phyloP scores from a whole-genome alignment of 345 rosid genomes.

The Corymbia maculata region DNA sequence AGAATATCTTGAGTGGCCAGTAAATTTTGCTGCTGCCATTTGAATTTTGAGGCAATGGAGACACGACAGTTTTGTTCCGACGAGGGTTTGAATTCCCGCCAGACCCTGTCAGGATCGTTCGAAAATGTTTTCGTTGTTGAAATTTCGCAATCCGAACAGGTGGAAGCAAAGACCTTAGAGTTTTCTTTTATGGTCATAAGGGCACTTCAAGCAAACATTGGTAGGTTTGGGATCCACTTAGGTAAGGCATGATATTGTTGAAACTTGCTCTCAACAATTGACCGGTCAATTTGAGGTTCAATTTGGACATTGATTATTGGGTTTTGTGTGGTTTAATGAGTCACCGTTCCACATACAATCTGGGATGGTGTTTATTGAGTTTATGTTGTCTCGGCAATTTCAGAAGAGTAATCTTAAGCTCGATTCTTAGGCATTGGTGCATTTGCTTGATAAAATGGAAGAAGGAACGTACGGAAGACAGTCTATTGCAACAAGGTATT shows the following conservation, averaged over 20 bases:
- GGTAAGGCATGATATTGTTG: background rate
- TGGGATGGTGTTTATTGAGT: background rate
- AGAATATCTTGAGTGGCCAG: background rate
- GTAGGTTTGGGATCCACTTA: background rate
- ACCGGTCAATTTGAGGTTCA: background rate
- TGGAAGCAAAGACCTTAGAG: background rate
- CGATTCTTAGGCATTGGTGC: background rate
- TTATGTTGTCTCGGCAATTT: no score
- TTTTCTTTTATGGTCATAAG: background rate
- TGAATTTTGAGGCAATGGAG: background rate
- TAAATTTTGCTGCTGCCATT: background rate
- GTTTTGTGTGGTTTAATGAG: background rate
- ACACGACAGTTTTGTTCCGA: background rate
- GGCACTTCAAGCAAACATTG: background rate
- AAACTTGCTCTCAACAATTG: fast-evolving
- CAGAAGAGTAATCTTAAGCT: background rate
- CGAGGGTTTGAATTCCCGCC: background rate
- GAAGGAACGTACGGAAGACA: background rate
- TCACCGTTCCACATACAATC: background rate
- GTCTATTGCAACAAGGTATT: background rate
- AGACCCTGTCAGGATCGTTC: background rate
- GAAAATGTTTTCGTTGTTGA: background rate
- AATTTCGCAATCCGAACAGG: background rate
- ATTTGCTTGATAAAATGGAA: background rate
- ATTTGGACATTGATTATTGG: background rate